Evolutionary conservation across 2,329 filamentous ascomycete genomes (phyloP).

Genomic region (Aspergillus brunneoviolaceus): DNA sequence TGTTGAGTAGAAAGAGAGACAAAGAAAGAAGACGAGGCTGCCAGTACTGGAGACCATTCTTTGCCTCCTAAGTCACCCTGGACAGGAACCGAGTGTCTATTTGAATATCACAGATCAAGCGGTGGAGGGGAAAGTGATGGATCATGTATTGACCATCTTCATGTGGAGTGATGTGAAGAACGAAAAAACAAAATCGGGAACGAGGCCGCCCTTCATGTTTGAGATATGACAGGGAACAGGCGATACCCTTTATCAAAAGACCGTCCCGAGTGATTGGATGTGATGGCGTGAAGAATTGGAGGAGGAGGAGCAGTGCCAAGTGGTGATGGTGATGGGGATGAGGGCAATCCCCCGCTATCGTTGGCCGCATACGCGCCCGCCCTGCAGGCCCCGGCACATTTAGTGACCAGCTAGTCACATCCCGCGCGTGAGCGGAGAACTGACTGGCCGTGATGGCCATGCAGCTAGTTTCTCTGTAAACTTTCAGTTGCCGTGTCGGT

Average conservation of each 20-base stretch:
- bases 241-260: not conserved
- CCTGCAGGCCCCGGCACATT: constrained; percentile 11
- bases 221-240: not conserved
- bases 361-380: constrained; percentile 16
- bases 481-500: too few relatives aligned
- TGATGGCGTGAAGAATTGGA: constrained; percentile 9
- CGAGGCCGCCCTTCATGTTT: too few relatives aligned
- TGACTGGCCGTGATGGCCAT: constrained; percentile 1
- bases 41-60: not conserved
- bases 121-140: not conserved
- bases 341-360: not conserved
- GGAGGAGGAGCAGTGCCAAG: not conserved
- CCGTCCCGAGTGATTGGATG: constrained; percentile 11
- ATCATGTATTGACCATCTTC: not conserved
- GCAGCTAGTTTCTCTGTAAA: not conserved
- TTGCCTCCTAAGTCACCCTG: not conserved
- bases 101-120: not conserved
- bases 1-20: not conserved
- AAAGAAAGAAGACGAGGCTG: not conserved
- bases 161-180: not conserved
- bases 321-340: constrained; percentile 1
- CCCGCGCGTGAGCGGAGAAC: not conserved
- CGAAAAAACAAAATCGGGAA: too few relatives aligned
- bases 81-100: too few relatives aligned
- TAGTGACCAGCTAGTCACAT: constrained; percentile 9